phyloP scores from a whole-genome alignment of 2,329 filamentous ascomycete genomes.

The Fusarium verticillioides region DNA sequence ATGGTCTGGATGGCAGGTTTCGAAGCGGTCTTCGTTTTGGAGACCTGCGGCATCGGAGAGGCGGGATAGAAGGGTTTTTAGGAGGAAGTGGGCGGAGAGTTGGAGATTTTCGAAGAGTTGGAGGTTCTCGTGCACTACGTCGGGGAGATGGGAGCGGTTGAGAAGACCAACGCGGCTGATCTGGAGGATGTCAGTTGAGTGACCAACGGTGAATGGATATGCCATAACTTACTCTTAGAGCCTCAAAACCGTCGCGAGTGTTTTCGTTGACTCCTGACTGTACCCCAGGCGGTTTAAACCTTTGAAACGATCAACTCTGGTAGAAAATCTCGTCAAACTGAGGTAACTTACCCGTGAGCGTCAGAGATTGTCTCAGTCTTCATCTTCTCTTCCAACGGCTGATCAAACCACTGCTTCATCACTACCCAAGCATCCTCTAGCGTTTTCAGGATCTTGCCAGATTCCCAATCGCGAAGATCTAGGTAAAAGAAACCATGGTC shows the following conservation, averaged over 20 bases:
- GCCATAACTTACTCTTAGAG: not conserved
- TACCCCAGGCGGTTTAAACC: not conserved
- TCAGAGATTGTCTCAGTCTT: not conserved
- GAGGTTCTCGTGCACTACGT: not conserved
- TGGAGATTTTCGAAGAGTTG: not conserved
- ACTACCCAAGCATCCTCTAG: not conserved
- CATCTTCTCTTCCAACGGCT: not conserved
- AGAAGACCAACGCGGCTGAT: not conserved
- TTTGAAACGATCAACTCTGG: rapidly evolving
- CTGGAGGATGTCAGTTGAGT: not conserved
- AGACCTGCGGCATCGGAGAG: not conserved
- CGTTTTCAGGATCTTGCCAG: not conserved
- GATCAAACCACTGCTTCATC: not conserved
- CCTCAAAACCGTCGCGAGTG: not conserved
- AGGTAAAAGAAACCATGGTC: not conserved
- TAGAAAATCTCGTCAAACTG: rapidly evolving
- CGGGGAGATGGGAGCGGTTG: not conserved
- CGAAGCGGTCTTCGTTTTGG: rapidly evolving
- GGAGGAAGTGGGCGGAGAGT: not conserved
- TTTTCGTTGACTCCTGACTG: not conserved
- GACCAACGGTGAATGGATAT: too few relatives aligned
- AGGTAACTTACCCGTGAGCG: not conserved
- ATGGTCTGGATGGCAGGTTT: not conserved
- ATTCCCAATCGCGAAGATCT: not conserved
- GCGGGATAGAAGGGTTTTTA: not conserved